Evolutionary conservation across 129 eudicot genomes (phyloP), one percentile per base, ranked within the genome.

Genomic region (Gnaphalium uliginosum): DNA sequence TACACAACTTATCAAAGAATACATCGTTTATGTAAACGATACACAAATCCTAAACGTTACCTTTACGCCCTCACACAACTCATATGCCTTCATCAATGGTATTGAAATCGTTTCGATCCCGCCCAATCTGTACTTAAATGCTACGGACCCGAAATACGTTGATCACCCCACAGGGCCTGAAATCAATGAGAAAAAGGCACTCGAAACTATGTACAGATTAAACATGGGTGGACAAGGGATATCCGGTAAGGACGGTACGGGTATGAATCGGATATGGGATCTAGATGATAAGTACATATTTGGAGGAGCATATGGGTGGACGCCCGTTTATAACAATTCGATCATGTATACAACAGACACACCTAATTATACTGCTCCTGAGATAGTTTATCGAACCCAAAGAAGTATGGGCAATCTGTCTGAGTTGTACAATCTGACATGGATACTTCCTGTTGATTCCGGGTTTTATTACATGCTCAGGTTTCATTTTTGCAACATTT

Each of bases 101-200:
- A 88, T 86, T 33, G 94, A 88, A 68, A 46, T 86, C 25, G 81
- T 83, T 27, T 86, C 86, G 0, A 65, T 80, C 50, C 92, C 92
- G 0, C 64, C 46, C 4, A 19, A 74, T 2, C 60, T 76, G 9
- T 82, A 86, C 54, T 19, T 32, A 25, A 26, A 35, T 9, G 10
- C 14, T 51, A 4, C 6, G 18, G 22, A 25, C 0, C 30, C 60
- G 0, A 26, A 58, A 57, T 48, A 6, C 66, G 25, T 78, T 3
- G 81, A 51, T 10, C 65, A 13, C 11, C 27, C 10, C 15, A 14
- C 78, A 24, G 46, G 18, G 7, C 69, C 39, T 4, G 0, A 6
- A 1, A 50, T 80, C 27, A 33, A n/a, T 27, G 30, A 74, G 59
- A 6, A 18, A 18, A 78, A 64, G 2, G 85, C 82, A 19, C 67